Base-by-base conservation (phyloP, 345 rosid genomes). In the Salix dunnii region DNA sequence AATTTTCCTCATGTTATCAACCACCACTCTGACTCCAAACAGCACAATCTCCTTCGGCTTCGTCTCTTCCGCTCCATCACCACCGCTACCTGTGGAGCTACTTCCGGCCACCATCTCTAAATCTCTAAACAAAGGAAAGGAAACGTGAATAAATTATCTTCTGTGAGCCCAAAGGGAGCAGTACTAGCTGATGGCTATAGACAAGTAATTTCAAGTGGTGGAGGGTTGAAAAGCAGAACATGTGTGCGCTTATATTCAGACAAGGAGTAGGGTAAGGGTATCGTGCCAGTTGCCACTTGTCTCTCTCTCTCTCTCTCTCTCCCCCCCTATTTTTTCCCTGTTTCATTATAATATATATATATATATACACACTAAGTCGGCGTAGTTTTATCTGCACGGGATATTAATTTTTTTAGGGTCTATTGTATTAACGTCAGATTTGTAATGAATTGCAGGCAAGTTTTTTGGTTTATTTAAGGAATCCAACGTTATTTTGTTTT, bases 1-100 rank as follows among this genome's bases (percentile, higher is more conserved):
- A 64, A 93, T 83, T 83, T 92, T 95, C 85, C 99, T 95, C 87
- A 95, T 88, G 49, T 95, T 87, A 83, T 95, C 99, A 77, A 95
- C 96, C 42, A 95, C 93, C 74, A 95, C 89, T 72, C 94, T 87
- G 13, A 95, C 96, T 0, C 97, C 99, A 51, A 95, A 95, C 78
- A 95, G 86, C 97, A 91, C 89, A 74, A 95, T 81, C 90, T 91
- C 99, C 36, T 58, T 83, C 82, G 40, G 83, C 83, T 17, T 58
- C 63, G 28, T 23, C 63, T 58, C 63, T 25, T 28, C 63, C 63
- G 63, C 63, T 23, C 33, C 76, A 20, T 65, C 80, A 2, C 67
- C 76, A 10, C 70, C 74, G 43, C 67, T 82, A 62, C 65, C 85
- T 16, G 85, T 64, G 35, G 82, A 77, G 78, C 85, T 81, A 40